Evolutionary conservation across 148 eudicot genomes (phyloP).

Genomic region (Polygonum maritimum): DNA sequence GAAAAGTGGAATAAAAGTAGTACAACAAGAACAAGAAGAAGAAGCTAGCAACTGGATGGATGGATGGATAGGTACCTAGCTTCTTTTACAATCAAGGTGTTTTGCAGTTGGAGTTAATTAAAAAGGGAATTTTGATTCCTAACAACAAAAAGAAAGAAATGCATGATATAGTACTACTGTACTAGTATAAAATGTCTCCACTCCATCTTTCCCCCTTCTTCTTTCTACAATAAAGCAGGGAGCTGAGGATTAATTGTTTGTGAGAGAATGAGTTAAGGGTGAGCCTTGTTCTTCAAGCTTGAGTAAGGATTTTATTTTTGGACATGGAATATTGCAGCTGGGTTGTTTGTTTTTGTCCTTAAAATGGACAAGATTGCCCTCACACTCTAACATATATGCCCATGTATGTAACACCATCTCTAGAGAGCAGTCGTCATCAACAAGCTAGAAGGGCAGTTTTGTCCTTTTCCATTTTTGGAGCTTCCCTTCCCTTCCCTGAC

Average conservation of each 20-base stretch:
- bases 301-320: too few species aligned
- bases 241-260: background rate
- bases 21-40: background rate
- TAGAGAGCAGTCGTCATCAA: background rate
- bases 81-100: slow-evolving; percentile 9
- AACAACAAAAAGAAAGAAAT: background rate
- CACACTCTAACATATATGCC: background rate
- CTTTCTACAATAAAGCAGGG: background rate
- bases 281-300: background rate
- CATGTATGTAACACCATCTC: background rate
- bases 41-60: background rate
- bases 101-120: background rate
- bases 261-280: background rate
- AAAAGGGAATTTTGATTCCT: background rate
- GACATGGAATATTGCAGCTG: too few species aligned
- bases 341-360: background rate
- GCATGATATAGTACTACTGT: background rate
- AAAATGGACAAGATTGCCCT: background rate
- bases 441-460: background rate
- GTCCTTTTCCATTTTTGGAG: background rate
- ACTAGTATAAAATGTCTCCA: too few species aligned
- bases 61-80: background rate
- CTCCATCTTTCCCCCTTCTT: background rate
- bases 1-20: background rate
- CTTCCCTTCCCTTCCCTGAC: slow-evolving; percentile 9